These are phyloP conservation scores for Neurospora sp. DNA, from an alignment of 495 filamentous ascomycete species.

Conservation along the genomic window DNA sequence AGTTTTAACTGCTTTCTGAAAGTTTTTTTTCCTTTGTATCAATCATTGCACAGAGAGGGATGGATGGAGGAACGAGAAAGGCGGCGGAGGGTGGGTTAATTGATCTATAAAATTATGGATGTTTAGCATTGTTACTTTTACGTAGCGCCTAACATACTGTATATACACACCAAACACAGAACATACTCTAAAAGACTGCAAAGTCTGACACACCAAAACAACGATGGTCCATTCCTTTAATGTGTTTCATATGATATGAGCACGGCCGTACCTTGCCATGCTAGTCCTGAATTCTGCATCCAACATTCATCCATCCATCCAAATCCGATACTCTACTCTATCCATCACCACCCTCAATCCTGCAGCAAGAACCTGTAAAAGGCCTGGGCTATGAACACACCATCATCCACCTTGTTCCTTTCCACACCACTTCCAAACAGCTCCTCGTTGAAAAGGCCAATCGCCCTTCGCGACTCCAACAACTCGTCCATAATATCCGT, in stretches of 20 bases:
- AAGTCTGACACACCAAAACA: neutral
- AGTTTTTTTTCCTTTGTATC: neutral
- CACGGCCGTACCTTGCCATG: neutral
- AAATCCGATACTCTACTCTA: neutral
- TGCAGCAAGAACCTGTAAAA: constrained; percentile 71
- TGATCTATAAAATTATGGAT: neutral
- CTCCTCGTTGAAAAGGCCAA: constrained; percentile 57
- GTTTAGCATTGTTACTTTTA: neutral
- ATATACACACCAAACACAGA: neutral
- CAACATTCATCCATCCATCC: neutral
- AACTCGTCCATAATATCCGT: constrained; percentile 64
- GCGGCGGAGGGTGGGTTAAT: neutral
- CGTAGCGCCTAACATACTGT: neutral
- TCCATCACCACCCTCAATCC: constrained; percentile 1
- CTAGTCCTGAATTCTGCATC: neutral
- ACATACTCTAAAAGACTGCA: neutral
- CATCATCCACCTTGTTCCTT: constrained; percentile 57
- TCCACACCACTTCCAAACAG: constrained; percentile 54
- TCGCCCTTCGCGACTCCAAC: constrained; percentile 45
- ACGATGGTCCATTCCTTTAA: neutral
- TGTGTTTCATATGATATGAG: neutral
- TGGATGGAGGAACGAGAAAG: neutral
- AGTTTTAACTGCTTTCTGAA: neutral
- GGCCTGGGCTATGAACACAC: constrained; percentile 52
- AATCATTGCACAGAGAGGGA: neutral